Evolutionary conservation across 2,329 filamentous ascomycete genomes (phyloP).

Genomic region (Ophiocordyceps robertsii): DNA sequence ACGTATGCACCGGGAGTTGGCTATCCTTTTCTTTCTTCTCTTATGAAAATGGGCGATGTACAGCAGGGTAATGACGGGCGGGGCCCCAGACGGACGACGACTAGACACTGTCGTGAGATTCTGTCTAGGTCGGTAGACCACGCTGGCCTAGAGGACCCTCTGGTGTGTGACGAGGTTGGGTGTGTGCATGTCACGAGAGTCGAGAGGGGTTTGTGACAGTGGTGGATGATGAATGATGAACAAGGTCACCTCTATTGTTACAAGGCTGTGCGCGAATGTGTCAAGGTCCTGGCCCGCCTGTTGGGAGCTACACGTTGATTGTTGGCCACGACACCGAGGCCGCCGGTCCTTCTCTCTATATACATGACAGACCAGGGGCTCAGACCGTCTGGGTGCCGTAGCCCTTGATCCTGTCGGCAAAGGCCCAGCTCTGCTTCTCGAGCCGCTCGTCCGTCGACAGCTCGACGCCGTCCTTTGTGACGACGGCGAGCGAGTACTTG

Average conservation of each 20-base stretch:
- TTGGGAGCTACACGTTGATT: too few species aligned
- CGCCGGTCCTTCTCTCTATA: not conserved
- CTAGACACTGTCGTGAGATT: not conserved
- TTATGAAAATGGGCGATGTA: not conserved
- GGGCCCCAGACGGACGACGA: not conserved
- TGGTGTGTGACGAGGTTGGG: not conserved
- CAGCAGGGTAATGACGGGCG: slow-evolving; percentile 4
- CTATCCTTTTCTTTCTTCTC: not conserved
- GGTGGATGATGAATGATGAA: too few species aligned
- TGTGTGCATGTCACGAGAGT: too few species aligned
- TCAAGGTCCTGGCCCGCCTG: too few species aligned
- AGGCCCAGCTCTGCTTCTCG: slow-evolving; percentile 95
- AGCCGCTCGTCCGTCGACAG: slow-evolving; percentile 75
- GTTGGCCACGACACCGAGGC: too few species aligned
- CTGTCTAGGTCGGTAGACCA: slow-evolving; percentile 1
- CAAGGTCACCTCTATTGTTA: too few species aligned
- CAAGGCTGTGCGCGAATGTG: too few species aligned
- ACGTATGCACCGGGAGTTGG: slow-evolving; percentile 8
- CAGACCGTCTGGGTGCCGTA: slow-evolving; percentile 75
- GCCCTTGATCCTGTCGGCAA: slow-evolving; percentile 86
- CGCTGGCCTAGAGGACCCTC: not conserved
- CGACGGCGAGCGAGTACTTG: slow-evolving; percentile 78
- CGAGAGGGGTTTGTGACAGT: not conserved
- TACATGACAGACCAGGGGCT: not conserved
- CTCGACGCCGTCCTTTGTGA: slow-evolving; percentile 81